Evolutionary conservation across 2,329 filamentous ascomycete genomes (phyloP), one percentile per base, ranked within the genome.

Genomic region (Cadophora sp.): DNA sequence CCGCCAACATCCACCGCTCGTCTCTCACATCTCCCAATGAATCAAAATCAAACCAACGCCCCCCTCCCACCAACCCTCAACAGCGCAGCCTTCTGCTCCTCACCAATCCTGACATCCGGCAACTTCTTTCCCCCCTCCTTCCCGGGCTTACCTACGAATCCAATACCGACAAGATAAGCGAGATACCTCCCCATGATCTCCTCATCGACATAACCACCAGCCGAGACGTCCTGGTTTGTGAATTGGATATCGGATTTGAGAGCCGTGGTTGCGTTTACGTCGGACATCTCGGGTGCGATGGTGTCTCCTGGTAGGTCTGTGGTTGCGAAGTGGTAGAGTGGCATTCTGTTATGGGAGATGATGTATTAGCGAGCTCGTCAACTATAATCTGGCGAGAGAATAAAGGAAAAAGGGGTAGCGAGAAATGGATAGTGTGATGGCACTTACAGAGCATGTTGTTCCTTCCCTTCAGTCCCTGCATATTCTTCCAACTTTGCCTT

Each of bases 251-350:
- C 90, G 3, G 84, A 83, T 75, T 85, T 85, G 27, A 96, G 82
- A 0, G 89, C 85, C 1, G 81, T 80, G 1, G 86, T 83, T 0
- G 92, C 87, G 74, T 96, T 93, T 43, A 33, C 36, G 73, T 91
- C 90, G 69, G 91, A 87, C n/a, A 93, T 82, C 74, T 91, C 89
- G 0, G 90, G 90, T 0, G 90, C 89, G 66, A 87, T 87, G 41
- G 89, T 91, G 71, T 87, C 87, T 33, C 83, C 83, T 0, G 90
- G 91, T 4, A 93, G 81, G 76, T 93, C 86, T 1, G 84, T 85
- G 0, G 86, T 88, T 16, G 89, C 89, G 78, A 93, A 91, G 77
- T 93, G 90, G 76, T 89, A 91, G 3, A 93, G 85, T 1, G 90
- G 90, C 78, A 91, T 77, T 64, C 74, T 76, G 47, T n/a, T 45